phyloP scores from a whole-genome alignment of 2,329 filamentous ascomycete genomes.

The Penicillium sumatraense region DNA sequence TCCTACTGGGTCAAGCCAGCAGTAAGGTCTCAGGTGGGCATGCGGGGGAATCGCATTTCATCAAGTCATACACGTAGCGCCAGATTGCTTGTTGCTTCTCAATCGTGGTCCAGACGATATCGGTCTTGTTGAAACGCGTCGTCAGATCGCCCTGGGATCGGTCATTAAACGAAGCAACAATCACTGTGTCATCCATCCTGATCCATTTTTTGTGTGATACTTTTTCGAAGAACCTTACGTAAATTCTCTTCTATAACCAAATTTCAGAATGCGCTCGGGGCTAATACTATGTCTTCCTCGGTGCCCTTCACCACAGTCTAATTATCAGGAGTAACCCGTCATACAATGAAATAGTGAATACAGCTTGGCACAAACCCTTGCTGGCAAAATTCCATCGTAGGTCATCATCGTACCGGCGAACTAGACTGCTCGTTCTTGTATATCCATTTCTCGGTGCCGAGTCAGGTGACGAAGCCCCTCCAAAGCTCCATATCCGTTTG shows the following conservation, averaged over 20 bases:
- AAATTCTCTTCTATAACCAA: constrained; percentile 15
- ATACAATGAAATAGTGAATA: constrained; percentile 29
- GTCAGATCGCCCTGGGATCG: constrained; percentile 10
- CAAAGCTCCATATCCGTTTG: constrained; percentile 2
- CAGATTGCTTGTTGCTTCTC: constrained; percentile 16
- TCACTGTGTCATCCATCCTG: constrained; percentile 11
- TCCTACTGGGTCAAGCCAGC: constrained; percentile 17
- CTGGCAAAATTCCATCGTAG: constrained; percentile 5
- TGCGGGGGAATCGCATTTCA: constrained; percentile 7
- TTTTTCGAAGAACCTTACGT: constrained; percentile 12
- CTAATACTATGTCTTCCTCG: constrained; percentile 20
- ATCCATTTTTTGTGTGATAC: constrained; percentile 2
- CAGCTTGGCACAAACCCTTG: constrained; percentile 10
- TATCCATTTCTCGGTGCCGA: not conserved
- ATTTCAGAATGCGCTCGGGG: constrained; percentile 17
- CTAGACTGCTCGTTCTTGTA: not conserved
- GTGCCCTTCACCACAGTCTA: constrained; percentile 15
- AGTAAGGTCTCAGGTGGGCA: constrained; percentile 21
- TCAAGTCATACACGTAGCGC: constrained; percentile 17
- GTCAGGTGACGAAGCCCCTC: not conserved
- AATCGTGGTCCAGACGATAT: constrained; percentile 11
- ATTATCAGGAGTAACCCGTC: constrained; percentile 28
- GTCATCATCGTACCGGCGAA: not conserved
- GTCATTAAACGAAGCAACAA: constrained; percentile 25
- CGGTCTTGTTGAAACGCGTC: constrained; percentile 14